Evolutionary conservation across 208 protist species (phyloP).

Genomic region (Leishmania aethiopica): DNA sequence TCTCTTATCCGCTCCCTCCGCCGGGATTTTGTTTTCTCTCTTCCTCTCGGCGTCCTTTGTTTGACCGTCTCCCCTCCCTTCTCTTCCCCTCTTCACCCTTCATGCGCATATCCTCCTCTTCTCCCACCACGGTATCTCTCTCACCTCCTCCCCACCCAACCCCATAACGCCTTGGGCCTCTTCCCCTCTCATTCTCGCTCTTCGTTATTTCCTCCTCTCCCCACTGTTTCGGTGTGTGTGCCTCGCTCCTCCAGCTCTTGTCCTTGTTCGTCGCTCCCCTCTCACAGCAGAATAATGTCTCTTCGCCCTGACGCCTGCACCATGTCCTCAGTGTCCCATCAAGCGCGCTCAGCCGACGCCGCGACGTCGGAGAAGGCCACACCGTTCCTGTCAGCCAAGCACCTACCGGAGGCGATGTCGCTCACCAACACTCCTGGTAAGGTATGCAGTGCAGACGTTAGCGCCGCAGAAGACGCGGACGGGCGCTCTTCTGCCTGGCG

Average conservation of each 20-base stretch:
- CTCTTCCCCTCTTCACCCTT: background rate
- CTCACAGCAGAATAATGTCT: background rate
- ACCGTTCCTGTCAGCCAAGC: constrained; percentile 6
- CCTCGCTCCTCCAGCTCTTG: background rate
- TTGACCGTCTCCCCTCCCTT: background rate
- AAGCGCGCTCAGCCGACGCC: background rate
- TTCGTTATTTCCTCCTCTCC: background rate
- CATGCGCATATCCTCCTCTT: background rate
- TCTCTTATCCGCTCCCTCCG: background rate
- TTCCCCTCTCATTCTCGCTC: background rate
- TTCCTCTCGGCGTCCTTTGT: background rate
- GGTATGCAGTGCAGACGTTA: constrained; percentile 10
- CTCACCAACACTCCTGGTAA: constrained; percentile 14
- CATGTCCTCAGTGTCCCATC: background rate
- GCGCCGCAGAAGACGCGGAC: background rate
- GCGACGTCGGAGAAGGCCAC: background rate
- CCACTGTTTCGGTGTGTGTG: background rate
- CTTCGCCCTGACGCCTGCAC: background rate
- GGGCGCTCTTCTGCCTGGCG: background rate
- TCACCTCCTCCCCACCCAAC: too few relatives aligned
- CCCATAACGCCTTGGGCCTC: background rate
- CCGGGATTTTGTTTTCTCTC: background rate
- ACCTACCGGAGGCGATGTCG: constrained; percentile 34
- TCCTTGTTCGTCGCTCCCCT: background rate
- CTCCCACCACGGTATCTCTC: background rate